Percentiles rank a stretch among this genome's conserved stretches.
Evolutionary conservation across 257 asterid species (phyloP).

Genomic region (Solanum chmielewskii): DNA sequence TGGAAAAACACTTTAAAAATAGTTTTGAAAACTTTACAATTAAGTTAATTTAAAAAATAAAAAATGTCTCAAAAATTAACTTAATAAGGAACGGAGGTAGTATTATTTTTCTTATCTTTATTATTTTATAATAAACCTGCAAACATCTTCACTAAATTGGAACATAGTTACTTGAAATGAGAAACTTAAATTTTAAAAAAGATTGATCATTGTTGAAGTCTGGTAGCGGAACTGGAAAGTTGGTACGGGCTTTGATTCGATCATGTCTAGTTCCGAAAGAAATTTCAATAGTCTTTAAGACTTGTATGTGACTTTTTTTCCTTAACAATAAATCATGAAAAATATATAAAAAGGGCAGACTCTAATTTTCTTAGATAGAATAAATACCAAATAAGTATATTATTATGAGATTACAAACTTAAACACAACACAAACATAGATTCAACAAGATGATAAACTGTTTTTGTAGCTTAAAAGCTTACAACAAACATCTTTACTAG

Average conservation of each 20-base stretch:
- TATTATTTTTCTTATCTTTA: neutral
- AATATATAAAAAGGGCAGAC: neutral
- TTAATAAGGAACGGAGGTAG: too few species aligned
- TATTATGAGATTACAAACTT: neutral
- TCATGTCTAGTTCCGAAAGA: too few species aligned
- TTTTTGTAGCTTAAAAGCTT: neutral
- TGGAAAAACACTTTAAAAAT: too few species aligned
- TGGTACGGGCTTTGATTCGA: too few species aligned
- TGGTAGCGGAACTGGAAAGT: too few species aligned
- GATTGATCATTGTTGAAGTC: neutral
- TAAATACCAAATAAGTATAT: neutral
- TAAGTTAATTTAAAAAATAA: too few species aligned
- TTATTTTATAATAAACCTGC: neutral
- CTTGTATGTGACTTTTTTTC: neutral
- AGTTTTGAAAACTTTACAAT: too few species aligned
- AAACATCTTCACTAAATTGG: neutral
- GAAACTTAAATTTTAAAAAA: too few species aligned
- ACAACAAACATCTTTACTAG: neutral
- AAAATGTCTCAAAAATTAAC: too few species aligned
- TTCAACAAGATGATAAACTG: neutral
- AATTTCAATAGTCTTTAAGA: neutral
- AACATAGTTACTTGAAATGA: too few species aligned
- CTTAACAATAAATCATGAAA: neutral
- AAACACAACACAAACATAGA: neutral
- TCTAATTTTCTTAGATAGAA: neutral